Evolutionary conservation across 345 rosid genomes (phyloP).

Genomic region (Melaleuca quinquenervia): DNA sequence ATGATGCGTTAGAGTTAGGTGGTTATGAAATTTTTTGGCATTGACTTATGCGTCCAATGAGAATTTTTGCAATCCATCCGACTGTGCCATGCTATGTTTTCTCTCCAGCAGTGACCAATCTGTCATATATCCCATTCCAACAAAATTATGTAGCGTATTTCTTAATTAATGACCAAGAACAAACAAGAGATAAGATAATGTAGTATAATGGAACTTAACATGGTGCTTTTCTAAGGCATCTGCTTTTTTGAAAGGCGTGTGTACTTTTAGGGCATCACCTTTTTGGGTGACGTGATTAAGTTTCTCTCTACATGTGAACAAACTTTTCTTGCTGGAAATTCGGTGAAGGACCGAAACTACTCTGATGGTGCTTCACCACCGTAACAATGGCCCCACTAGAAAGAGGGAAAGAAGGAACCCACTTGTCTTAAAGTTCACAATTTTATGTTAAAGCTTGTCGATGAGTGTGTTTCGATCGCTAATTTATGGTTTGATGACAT

Average conservation of each 20-base stretch:
- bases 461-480: neutral
- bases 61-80: neutral
- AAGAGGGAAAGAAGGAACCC: neutral
- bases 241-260: too few species aligned
- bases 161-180: too few species aligned
- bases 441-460: too few species aligned
- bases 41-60: neutral
- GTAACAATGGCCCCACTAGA: neutral
- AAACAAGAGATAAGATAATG: too few species aligned
- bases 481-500: neutral
- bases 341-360: neutral
- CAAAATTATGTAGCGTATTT: neutral
- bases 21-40: neutral
- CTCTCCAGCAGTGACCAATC: neutral
- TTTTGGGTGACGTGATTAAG: neutral
- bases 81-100: neutral
- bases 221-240: neutral
- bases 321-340: fast-evolving
- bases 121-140: neutral
- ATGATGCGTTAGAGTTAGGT: neutral
- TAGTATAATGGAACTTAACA: neutral
- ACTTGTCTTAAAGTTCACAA: neutral
- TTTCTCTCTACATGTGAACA: neutral
- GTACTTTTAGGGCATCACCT: neutral
- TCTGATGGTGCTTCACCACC: neutral